A percentile compares a stretch with the other conserved stretches of the same genome.
phyloP scores from a whole-genome alignment of 2,329 filamentous ascomycete species.

The Talaromyces sp. region DNA sequence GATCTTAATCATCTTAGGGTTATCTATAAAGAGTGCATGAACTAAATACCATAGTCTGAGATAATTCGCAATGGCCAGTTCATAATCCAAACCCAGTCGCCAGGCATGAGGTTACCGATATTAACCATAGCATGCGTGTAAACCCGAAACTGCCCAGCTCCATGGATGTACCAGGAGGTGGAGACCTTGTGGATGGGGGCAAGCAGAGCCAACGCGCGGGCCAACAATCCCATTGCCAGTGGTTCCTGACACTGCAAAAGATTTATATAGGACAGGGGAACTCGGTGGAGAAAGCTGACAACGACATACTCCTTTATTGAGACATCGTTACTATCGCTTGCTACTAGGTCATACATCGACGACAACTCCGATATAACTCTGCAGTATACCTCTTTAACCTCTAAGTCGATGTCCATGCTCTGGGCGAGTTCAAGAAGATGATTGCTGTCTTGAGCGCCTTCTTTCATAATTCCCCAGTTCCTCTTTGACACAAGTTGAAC shows the following conservation, averaged over 20 bases:
- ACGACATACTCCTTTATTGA: slow-evolving; percentile 3
- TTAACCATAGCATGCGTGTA: neutral
- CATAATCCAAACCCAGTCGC: slow-evolving; percentile 4
- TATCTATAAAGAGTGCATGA: neutral
- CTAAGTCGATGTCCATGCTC: neutral
- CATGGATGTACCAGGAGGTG: slow-evolving; percentile 8
- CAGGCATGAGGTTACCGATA: neutral
- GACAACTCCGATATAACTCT: neutral
- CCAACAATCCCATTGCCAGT: slow-evolving; percentile 2
- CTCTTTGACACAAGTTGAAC: neutral
- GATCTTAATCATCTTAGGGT: neutral
- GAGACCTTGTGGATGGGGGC: neutral
- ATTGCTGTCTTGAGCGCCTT: neutral
- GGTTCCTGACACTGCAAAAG: slow-evolving; percentile 3
- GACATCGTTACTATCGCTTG: neutral
- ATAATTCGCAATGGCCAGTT: slow-evolving; percentile 5
- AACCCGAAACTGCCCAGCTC: neutral
- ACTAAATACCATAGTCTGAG: neutral
- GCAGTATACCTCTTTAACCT: slow-evolving; percentile 2
- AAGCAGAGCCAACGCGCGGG: slow-evolving; percentile 1
- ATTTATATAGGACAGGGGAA: neutral
- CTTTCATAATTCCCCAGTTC: neutral
- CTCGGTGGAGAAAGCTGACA: slow-evolving; percentile 4
- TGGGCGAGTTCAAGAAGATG: neutral
- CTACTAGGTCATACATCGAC: neutral